Percentiles rank a stretch among this genome's conserved stretches.
Conservation (phyloP, 345 rosid genomes). For the Salix udensis region DNA sequence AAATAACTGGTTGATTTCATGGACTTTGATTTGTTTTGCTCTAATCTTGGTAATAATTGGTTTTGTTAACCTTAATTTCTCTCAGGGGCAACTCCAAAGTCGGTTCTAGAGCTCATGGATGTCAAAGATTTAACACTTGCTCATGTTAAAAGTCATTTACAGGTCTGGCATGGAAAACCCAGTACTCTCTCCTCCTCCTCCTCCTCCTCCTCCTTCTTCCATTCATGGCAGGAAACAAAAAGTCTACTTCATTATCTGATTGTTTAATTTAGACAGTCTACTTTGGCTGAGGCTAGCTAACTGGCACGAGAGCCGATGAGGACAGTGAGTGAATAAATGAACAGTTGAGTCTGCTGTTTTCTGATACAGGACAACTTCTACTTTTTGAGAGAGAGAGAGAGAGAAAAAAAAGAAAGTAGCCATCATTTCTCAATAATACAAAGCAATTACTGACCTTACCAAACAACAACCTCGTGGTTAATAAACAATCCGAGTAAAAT, state of each 20-base stretch:
- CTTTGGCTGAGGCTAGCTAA: not conserved
- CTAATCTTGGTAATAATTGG: not conserved
- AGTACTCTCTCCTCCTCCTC: too few species aligned
- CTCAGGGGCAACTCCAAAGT: slow-evolving; percentile 78
- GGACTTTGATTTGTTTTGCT: not conserved
- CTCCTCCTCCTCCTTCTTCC: not conserved
- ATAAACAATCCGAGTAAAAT: slow-evolving; percentile 30
- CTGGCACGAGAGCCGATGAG: slow-evolving; percentile 44
- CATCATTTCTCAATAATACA: slow-evolving; percentile 69
- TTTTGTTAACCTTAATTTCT: not conserved
- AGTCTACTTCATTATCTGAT: not conserved
- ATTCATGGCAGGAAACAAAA: not conserved
- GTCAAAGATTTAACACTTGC: slow-evolving; percentile 71
- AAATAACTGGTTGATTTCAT: not conserved
- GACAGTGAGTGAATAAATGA: slow-evolving; percentile 35
- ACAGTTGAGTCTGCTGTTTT: slow-evolving; percentile 21
- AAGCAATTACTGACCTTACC: slow-evolving; percentile 51
- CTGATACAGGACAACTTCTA: slow-evolving; percentile 32
- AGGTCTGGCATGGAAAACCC: slow-evolving; percentile 33
- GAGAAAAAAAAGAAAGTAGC: slow-evolving; percentile 24
- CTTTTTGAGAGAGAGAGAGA: slow-evolving; percentile 27
- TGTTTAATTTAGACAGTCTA: not conserved
- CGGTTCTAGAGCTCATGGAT: slow-evolving; percentile 77
- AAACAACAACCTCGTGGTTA: slow-evolving; percentile 49
- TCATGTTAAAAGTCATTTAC: slow-evolving; percentile 84